Base-by-base conservation (phyloP, 148 eudicot genomes). In the Rhododendron simsii region DNA sequence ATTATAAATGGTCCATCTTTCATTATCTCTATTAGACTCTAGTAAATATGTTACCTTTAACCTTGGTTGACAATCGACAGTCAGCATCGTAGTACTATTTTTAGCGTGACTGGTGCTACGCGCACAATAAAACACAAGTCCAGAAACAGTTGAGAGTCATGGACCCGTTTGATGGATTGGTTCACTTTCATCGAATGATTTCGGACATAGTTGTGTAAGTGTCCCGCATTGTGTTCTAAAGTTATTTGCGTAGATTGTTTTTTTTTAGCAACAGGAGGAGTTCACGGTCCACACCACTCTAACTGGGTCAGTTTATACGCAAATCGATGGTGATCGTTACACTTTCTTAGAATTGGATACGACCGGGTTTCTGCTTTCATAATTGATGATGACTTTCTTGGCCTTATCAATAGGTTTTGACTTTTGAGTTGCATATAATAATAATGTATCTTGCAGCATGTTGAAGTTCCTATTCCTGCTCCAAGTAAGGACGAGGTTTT, bases 401-500 rank as follows among this genome's bases (percentile, higher is more conserved):
- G 30, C 20, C 33, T 51, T 53, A 18, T 23, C 23, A 21, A 15
- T 3, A 2, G 15, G 33, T 69, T 69, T 69, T 69, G 39, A 69
- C 41, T 80, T 85, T 48, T 33, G 18, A 35, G 44, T 35, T 44
- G 77, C 85, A 57, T 8, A 2, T 15, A 37, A 55, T 15, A 37
- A 55, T 55, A 30, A 30, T 30, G 23, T 20, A 39, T 88, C 59
- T 67, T 91, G 88, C 95, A 96, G 99, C 95, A 94, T 86, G 98
- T 91, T 71, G 93, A 96, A 89, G 87, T 91, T 86, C 92, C 96
- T 75, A 83, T 95, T 81, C 99, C 98, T 81, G 90, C 81, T 78
- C 95, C 98, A 11, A 91, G 84, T 41, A 86, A 87, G 71, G 95
- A 88, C 85, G 96, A 96, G 83, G 91, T 95, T 80, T 88, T 96